Conservation (phyloP, 495 filamentous ascomycete species). For the Penicillium atrosanguineum region DNA sequence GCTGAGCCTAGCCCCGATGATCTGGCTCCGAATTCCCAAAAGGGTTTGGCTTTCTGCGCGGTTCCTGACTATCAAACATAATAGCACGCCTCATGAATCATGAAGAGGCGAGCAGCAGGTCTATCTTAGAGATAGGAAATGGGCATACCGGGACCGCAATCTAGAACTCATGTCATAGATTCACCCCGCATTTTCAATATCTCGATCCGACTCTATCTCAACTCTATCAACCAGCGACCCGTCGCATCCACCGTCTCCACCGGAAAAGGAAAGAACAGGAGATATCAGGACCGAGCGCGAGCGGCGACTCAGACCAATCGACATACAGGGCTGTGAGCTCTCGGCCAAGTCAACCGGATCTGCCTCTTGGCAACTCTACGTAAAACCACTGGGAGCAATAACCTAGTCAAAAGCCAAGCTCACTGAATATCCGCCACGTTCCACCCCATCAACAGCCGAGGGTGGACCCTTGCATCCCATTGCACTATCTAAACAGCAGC, state of each 20-base stretch:
- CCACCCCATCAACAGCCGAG: neutral
- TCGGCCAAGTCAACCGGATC: neutral
- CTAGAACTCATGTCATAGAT: slow-evolving; percentile 2
- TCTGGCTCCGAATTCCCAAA: slow-evolving; percentile 13
- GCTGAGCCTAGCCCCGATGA: neutral
- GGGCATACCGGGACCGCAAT: no score
- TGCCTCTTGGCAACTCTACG: no score
- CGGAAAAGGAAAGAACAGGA: slow-evolving; percentile 21
- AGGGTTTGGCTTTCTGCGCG: slow-evolving; percentile 5
- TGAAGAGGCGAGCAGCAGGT: neutral
- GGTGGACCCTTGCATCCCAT: slow-evolving; percentile 4
- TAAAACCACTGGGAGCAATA: neutral
- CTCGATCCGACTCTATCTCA: neutral
- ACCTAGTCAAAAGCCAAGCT: neutral
- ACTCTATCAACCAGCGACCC: neutral
- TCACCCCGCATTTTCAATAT: slow-evolving; percentile 7
- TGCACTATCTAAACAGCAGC: slow-evolving; percentile 1
- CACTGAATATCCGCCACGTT: neutral
- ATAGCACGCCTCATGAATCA: neutral
- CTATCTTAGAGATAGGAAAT: neutral
- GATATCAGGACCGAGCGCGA: slow-evolving; percentile 11
- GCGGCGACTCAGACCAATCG: slow-evolving; percentile 23
- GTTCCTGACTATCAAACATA: slow-evolving; percentile 16
- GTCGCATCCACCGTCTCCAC: neutral
- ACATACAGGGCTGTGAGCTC: neutral